These are phyloP conservation scores for Metarhizium robertsii DNA, from an alignment of 2,329 filamentous ascomycete genomes.

Conservation along the genomic window DNA sequence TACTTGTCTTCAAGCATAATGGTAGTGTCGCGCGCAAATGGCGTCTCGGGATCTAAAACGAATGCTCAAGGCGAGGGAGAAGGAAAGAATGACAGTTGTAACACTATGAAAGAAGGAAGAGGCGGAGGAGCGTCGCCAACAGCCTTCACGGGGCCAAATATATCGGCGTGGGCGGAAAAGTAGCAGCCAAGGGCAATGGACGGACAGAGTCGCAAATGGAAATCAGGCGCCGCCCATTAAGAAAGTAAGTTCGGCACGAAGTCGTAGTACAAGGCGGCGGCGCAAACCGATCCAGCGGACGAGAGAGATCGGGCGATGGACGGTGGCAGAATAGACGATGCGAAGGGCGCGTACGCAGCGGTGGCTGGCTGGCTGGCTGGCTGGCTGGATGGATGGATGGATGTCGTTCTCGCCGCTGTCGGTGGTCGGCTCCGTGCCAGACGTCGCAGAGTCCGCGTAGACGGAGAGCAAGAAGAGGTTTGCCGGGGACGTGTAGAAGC, in stretches of 20 bases:
- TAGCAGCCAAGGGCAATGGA: not conserved
- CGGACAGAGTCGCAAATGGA: not conserved
- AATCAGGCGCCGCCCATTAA: not conserved
- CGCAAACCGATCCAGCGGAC: constrained; percentile 2
- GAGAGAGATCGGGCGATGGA: not conserved
- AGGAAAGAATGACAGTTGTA: not conserved
- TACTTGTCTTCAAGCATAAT: constrained; percentile 31
- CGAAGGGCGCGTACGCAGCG: not conserved
- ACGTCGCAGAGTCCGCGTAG: constrained; percentile 1
- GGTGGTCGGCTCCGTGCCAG: constrained; percentile 2
- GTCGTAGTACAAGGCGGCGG: not conserved
- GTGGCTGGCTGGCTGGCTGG: not conserved
- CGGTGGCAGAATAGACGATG: not conserved
- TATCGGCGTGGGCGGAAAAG: not conserved
- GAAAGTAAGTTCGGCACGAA: not conserved
- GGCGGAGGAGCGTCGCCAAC: not conserved
- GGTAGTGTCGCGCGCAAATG: constrained; percentile 8
- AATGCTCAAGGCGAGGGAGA: not conserved
- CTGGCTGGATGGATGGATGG: no score
- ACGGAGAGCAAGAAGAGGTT: not conserved
- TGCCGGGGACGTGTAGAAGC: not conserved
- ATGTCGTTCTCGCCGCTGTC: not conserved
- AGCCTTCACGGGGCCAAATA: not conserved
- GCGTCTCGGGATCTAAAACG: constrained; percentile 3
- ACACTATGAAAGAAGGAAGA: not conserved